A percentile compares a stretch with the other conserved stretches of the same genome.
phyloP scores from a whole-genome alignment of 495 filamentous ascomycete species.

The Sporormia fimetaria region DNA sequence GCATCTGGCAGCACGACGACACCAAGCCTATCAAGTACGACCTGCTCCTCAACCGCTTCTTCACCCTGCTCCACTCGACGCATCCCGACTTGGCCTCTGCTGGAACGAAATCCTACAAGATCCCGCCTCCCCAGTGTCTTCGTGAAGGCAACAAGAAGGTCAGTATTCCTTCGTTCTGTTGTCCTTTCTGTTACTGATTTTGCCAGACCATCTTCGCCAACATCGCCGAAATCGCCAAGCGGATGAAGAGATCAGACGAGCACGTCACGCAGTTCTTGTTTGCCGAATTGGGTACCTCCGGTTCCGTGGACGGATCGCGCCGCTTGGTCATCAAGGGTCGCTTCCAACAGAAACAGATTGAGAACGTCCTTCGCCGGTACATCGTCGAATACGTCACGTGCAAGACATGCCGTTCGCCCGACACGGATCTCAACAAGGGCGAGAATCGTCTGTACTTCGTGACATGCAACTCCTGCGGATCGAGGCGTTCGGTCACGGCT shows the following conservation, averaged over 20 bases:
- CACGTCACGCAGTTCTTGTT: constrained; percentile 96
- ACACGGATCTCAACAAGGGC: constrained; percentile 95
- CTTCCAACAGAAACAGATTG: constrained; percentile 97
- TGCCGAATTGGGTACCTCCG: constrained; percentile 93
- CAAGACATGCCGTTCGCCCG: constrained; percentile 89
- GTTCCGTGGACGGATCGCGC: constrained; percentile 82
- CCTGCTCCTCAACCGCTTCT: constrained; percentile 78
- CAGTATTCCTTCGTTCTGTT: background rate
- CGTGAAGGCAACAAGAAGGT: constrained; percentile 97
- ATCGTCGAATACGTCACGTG: constrained; percentile 98
- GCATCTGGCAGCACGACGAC: constrained; percentile 81
- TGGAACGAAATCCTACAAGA: constrained; percentile 92
- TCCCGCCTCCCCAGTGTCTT: constrained; percentile 95
- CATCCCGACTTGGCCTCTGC: constrained; percentile 86
- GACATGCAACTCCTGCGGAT: constrained; percentile 79
- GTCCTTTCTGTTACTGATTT: background rate
- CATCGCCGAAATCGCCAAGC: constrained; percentile 80
- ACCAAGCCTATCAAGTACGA: constrained; percentile 69
- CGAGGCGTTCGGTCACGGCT: constrained; percentile 79
- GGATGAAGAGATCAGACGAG: constrained; percentile 95
- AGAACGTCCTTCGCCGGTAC: constrained; percentile 87
- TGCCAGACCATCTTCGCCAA: constrained; percentile 86
- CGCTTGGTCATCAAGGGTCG: constrained; percentile 96
- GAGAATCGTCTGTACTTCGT: constrained; percentile 90
- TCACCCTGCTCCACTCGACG: constrained; percentile 77